Evolutionary conservation across 345 rosid species (phyloP), one percentile per base, ranked within the genome.

Genomic region (Bruguiera gymnorhiza): DNA sequence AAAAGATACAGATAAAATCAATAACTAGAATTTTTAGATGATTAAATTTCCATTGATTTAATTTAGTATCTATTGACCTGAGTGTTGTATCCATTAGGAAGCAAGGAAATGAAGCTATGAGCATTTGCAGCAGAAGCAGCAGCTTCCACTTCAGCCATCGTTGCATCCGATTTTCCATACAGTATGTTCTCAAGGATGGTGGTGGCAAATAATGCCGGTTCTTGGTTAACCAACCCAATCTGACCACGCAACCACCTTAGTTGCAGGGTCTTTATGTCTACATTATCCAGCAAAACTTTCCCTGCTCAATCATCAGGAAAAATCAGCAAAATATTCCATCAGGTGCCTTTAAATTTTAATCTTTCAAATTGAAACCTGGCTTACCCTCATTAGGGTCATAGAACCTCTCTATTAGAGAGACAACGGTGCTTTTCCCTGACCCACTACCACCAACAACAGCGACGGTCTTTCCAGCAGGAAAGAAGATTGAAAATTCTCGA

Each of bases 361-460:
- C 6, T 24, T 65, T 63, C 15, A 72, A 46, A 10, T 52, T 1
- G 26, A 53, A 66, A 29, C 66, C 63, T 52, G 50, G 32, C 16
- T 85, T 87, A 92, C 99, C 99, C 36, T 81, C 83, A 76, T 68
- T 90, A 56, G 99, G 98, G 83, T 95, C 99, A 21, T 95, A 95
- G 78, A 95, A 95, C 70, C 99, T 83, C 84, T 95, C 99, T 2
- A 95, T 86, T 52, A 95, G 78, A 64, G 99, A 92, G 71, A 95
- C 97, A 66, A 95, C 99, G 23, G 99, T 95, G 79, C 99, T 95
- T 81, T 95, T 95, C 66, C 99, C 99, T 30, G 98, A 92, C 23
- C 99, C 99, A 59, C 99, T 95, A 5, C 99, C 98, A 59, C 99
- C 99, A 74, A 95, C 99, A 6, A 92, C 99, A 0, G 99, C 99